These are phyloP conservation scores for Xylaria hypoxylon DNA, from an alignment of 2,329 filamentous ascomycete genomes.

Conservation along the genomic window DNA sequence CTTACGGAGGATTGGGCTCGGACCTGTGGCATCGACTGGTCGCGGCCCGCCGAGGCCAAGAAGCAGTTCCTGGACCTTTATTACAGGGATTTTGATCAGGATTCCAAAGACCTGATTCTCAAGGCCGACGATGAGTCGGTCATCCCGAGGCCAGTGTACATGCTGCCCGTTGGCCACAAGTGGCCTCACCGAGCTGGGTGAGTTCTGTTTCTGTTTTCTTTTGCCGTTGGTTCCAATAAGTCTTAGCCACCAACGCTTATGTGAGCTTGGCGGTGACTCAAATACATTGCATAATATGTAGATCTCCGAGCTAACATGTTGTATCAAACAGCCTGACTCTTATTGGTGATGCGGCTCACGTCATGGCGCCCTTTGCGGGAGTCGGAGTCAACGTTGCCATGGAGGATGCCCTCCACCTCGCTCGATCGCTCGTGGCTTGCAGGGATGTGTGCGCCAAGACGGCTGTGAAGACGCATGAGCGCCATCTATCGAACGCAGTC, in stretches of 20 bases:
- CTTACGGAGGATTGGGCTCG: slow-evolving; percentile 10
- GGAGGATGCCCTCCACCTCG: slow-evolving; percentile 57
- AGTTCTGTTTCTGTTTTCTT: slow-evolving; percentile 36
- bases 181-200: slow-evolving; percentile 17
- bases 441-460: neutral
- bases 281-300: slow-evolving; percentile 9
- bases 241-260: too few species aligned
- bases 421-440: neutral
- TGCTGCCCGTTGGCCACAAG: slow-evolving; percentile 8
- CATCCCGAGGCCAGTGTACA: slow-evolving; percentile 7
- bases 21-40: slow-evolving; percentile 12
- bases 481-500: slow-evolving; percentile 5
- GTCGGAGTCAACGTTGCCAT: slow-evolving; percentile 63
- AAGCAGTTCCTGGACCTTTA: slow-evolving; percentile 16
- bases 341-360: slow-evolving; percentile 62
- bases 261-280: too few species aligned
- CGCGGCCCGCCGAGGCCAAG: slow-evolving; percentile 9
- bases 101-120: slow-evolving; percentile 9
- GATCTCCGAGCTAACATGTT: slow-evolving; percentile 33
- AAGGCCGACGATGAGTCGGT: slow-evolving; percentile 12
- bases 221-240: too few species aligned
- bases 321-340: slow-evolving; percentile 60
- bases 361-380: slow-evolving; percentile 59
- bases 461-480: neutral
- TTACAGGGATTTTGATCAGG: slow-evolving; percentile 12